Evolutionary conservation across 805 yeast species (phyloP), one percentile per base, ranked within the genome.

Genomic region (Candida michaelii): DNA sequence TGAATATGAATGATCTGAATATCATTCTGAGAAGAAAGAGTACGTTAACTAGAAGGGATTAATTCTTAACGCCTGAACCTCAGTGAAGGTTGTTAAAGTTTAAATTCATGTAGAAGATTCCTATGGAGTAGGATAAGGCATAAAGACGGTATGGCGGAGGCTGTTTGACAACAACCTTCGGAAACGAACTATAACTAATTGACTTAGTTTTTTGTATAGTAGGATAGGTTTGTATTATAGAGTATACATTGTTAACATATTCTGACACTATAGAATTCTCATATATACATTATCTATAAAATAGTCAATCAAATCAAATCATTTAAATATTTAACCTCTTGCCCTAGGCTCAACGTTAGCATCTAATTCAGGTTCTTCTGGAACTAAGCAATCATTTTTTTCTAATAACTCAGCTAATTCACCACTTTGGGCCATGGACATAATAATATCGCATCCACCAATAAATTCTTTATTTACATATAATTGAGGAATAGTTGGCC

Each of bases 401-500:
- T 90, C 97, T 39, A 93, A 73, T 48, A 93, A 61, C 43, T 90
- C 90, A 13, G 89, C 81, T 42, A 93, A 77, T 58, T 91, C 97
- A n/a, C 99, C 99, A 40, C 71, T 62, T 54, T 84, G 85, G 30
- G 95, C 87, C 98, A 93, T 90, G 43, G 86, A 80, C 60, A 85
- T 88, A 40, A 93, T 75, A 49, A 93, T 90, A 65, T 93, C 99
- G 67, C 97, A 93, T 4, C 99, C 99, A 34, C 99, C 99, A 41
- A 93, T 77, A 60, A 93, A 93, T 61, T 93, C 99, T 52, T 83
- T 82, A 53, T 83, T 78, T 11, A 93, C 89, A 59, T 90, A 93
- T 33, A 93, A 76, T 66, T 93, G 99, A 12, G 99, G 99, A 46
- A 93, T 89, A 0, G 99, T 93, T 43, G 99, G 99, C 99, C 99